Percentiles rank a stretch among this genome's conserved stretches.
These are phyloP conservation scores for Gymnopus androsaceus DNA, from an alignment of 1,284 basidiomycete genomes.

Conservation along the genomic window DNA sequence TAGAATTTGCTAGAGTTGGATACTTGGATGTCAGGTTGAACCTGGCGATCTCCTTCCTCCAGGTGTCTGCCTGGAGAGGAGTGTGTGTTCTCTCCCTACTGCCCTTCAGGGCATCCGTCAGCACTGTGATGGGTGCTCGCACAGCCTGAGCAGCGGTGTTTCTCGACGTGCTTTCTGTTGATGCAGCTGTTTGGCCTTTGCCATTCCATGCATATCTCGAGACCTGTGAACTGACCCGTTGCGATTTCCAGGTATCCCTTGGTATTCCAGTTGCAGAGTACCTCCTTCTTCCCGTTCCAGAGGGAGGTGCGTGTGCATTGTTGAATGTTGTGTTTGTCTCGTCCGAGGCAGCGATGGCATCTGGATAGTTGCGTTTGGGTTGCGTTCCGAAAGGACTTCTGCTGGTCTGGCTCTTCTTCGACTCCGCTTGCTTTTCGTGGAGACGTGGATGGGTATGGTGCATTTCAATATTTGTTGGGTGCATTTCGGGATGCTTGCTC, in stretches of 20 bases:
- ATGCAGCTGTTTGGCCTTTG: slow-evolving; percentile 18
- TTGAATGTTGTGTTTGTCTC: slow-evolving; percentile 21
- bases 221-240: neutral
- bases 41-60: neutral
- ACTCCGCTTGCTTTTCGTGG: neutral
- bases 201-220: neutral
- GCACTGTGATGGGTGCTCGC: slow-evolving; percentile 11
- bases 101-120: slow-evolving; percentile 8
- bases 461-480: too few relatives aligned
- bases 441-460: neutral
- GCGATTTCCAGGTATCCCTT: slow-evolving; percentile 16
- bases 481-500: too few relatives aligned
- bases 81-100: neutral
- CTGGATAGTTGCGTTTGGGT: neutral
- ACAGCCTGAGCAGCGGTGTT: slow-evolving; percentile 10
- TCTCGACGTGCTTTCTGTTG: neutral
- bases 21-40: slow-evolving; percentile 9
- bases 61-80: slow-evolving; percentile 6
- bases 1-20: slow-evolving; percentile 2
- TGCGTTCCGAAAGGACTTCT: neutral
- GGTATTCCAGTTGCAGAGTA: neutral
- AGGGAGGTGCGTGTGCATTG: slow-evolving; percentile 17
- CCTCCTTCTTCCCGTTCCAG: slow-evolving; percentile 1
- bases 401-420: neutral
- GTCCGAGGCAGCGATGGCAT: slow-evolving; percentile 22